phyloP scores from a whole-genome alignment of 352 stramenopile species.

The Thalassiosira delicatula region DNA sequence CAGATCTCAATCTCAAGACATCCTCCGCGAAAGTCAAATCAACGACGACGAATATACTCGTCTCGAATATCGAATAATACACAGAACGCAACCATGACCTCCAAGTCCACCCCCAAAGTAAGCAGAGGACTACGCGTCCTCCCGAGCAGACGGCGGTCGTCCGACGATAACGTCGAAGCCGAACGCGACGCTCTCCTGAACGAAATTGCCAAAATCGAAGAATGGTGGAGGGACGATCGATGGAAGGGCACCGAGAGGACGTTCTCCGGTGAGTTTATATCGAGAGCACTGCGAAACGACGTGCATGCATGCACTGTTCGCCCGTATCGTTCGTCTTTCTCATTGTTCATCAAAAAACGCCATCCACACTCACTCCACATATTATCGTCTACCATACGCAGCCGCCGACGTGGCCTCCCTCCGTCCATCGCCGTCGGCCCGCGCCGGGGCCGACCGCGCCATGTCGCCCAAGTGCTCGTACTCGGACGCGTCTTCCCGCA shows the following conservation, averaged over 20 bases:
- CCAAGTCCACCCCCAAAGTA: conserved; percentile 58
- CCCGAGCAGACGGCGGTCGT: conserved; percentile 6
- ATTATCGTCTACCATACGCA: background rate
- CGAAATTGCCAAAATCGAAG: conserved; percentile 75
- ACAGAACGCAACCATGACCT: conserved; percentile 7
- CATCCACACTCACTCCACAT: no score
- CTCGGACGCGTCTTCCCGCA: conserved; percentile 73
- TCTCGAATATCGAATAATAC: no score
- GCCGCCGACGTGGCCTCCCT: conserved; percentile 81
- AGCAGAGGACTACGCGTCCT: conserved; percentile 70
- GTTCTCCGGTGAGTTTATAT: conserved; percentile 72
- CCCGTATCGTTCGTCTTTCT: conserved; percentile 22
- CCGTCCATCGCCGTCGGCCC: conserved; percentile 66
- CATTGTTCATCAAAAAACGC: conserved; percentile 74
- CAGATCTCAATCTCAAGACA: no score
- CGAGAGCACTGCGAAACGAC: no score
- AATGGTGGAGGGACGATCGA: conserved; percentile 73
- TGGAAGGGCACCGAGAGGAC: conserved; percentile 75
- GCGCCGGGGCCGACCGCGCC: conserved; percentile 14
- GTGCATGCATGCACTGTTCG: conserved; percentile 14
- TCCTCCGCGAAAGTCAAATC: no score
- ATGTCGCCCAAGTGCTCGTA: conserved; percentile 69
- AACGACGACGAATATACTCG: no score
- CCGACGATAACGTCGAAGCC: conserved; percentile 4
- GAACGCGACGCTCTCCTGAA: conserved; percentile 62